Percentiles rank a stretch among this genome's conserved stretches.
These are phyloP conservation scores for Skeletonema marinoi DNA, from an alignment of 108 stramenopile species.

Conservation along the genomic window DNA sequence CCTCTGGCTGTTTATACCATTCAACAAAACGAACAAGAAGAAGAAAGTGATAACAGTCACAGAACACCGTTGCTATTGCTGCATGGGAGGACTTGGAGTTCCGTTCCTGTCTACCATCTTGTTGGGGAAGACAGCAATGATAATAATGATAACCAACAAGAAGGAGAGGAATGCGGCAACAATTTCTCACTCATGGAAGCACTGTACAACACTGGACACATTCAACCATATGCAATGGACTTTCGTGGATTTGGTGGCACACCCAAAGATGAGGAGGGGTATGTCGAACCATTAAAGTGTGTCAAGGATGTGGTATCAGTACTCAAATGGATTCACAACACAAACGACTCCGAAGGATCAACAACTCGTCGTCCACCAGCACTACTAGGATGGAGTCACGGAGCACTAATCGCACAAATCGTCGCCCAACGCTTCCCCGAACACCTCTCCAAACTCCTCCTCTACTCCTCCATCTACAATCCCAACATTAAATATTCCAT, in stretches of 20 bases:
- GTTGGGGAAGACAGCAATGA: conserved; percentile 1
- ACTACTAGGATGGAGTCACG: conserved; percentile 87
- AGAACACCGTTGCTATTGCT: conserved; percentile 69
- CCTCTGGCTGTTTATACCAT: conserved; percentile 80
- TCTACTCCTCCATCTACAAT: conserved; percentile 88
- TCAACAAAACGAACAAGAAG: conserved; percentile 6
- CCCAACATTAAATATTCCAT: conserved; percentile 50
- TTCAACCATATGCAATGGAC: conserved; percentile 88
- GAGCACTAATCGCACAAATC: conserved; percentile 86
- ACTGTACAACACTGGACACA: conserved; percentile 44
- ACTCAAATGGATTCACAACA: conserved; percentile 67
- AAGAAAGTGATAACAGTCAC: not conserved
- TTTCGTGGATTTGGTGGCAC: conserved; percentile 92
- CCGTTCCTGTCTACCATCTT: conserved; percentile 87
- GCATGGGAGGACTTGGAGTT: conserved; percentile 90
- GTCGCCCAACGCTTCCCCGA: conserved; percentile 63
- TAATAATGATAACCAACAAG: not conserved
- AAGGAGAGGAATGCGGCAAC: not conserved
- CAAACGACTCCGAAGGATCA: not conserved
- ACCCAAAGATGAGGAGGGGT: conserved; percentile 58
- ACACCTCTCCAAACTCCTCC: conserved; percentile 66
- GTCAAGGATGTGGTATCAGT: conserved; percentile 78
- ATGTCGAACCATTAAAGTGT: conserved; percentile 75
- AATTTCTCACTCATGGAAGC: conserved; percentile 66
- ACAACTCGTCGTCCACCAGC: conserved; percentile 6